Base-by-base conservation (phyloP, 441 rosid species). In the Cnidoscolus chayamansa region DNA sequence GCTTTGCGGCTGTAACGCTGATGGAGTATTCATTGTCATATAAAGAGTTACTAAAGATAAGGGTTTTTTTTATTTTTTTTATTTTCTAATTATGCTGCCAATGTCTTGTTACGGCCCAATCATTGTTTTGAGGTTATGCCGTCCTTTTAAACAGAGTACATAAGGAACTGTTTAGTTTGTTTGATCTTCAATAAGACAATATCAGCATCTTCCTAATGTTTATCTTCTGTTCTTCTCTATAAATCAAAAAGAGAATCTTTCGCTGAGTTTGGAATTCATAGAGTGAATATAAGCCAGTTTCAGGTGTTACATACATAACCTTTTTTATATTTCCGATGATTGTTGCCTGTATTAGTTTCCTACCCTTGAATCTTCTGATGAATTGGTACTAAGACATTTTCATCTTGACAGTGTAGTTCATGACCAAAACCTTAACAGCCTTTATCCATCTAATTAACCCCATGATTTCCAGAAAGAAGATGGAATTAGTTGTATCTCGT, bases 271-370 rank as follows among this genome's bases (percentile, higher is more conserved):
- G 4, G 45, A 40, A 4, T 6, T 40, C 45, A 3, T 7, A 40
- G 45, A 40, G 45, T 40, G 45, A 40, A 40, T 7, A 40, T 6
- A 3, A 40, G 45, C 7, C 45, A 40, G 7, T 4, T 25, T 25
- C 25, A 25, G 25, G 25, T 25, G 25, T 25, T 40, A 40, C 45
- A 40, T 5, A 40, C 45, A 5, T 40, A 25, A 40, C 9, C 40
- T 20, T 0, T 62, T 72, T 51, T 79, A 74, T 70, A 61, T 57
- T 77, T 67, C 59, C 85, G 48, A 81, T 64, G 78, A 47, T 62
- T 71, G 57, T 68, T 79, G 73, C 71, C 70, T 48, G 43, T 15
- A 40, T 5, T 25, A 25, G 25, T 25, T 40, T 65, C n/a, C 61
- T 65, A 19, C 10, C 30, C 47, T 9, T 30, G 59, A 56, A 56